Conservation (phyloP, 306 rosid species). For the Lathyrus oleraceus region DNA sequence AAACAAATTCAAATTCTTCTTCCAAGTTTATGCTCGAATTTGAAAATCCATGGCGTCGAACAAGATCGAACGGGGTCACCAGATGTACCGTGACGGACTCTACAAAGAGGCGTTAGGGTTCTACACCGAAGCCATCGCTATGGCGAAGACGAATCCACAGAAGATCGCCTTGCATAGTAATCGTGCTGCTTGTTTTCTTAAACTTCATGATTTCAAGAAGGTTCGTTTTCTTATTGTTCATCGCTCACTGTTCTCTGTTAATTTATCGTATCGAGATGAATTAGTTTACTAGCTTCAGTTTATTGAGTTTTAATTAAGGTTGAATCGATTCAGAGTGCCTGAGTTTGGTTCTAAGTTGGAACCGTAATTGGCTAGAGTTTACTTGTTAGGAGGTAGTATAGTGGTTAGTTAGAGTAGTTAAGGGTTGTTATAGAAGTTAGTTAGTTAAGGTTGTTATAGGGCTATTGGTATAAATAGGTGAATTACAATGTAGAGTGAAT, state of each 20-base stretch:
- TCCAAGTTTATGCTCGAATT: constrained; percentile 12
- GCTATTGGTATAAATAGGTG: too few species aligned
- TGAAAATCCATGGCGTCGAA: constrained; percentile 54
- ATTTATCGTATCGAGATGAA: not conserved
- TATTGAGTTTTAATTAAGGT: not conserved
- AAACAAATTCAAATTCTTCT: not conserved
- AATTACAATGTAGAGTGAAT: too few species aligned
- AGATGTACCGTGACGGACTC: constrained; percentile 80
- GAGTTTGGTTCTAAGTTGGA: too few species aligned
- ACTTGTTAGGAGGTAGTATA: too few species aligned
- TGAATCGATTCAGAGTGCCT: not conserved
- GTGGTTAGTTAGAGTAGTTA: too few species aligned
- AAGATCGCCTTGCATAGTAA: constrained; percentile 83
- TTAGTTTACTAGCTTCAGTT: not conserved
- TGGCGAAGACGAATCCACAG: constrained; percentile 76
- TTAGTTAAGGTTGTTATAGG: too few species aligned
- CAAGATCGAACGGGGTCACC: constrained; percentile 87
- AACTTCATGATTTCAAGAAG: constrained; percentile 84
- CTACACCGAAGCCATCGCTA: constrained; percentile 74
- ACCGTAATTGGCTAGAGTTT: too few species aligned
- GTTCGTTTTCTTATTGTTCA: constrained; percentile 29
- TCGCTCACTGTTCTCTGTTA: not conserved
- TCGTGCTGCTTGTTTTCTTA: constrained; percentile 88
- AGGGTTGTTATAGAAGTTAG: too few species aligned
- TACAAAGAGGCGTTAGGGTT: constrained; percentile 77